These are phyloP conservation scores for Zalaria sp. DNA, from an alignment of 2,329 filamentous ascomycete species.

Conservation along the genomic window DNA sequence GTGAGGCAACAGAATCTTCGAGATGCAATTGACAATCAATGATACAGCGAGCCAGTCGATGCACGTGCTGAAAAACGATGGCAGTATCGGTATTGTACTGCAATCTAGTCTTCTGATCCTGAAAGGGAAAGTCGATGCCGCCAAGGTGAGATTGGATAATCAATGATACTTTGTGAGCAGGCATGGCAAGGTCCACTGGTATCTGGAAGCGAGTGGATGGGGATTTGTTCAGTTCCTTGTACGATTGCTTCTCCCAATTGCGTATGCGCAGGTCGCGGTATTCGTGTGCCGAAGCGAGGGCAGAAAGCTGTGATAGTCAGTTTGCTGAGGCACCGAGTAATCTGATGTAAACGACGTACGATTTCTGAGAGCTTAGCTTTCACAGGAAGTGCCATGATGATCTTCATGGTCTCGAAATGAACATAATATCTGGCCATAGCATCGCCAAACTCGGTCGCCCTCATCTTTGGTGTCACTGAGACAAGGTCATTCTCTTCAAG, in stretches of 20 bases:
- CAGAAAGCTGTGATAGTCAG: slow-evolving; percentile 39
- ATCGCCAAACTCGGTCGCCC: slow-evolving; percentile 57
- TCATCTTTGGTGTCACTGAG: slow-evolving; percentile 32
- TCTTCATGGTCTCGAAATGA: slow-evolving; percentile 65
- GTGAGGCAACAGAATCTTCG: slow-evolving; percentile 52
- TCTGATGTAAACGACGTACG: slow-evolving; percentile 32
- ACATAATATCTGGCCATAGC: slow-evolving; percentile 78
- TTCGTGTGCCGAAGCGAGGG: slow-evolving; percentile 53
- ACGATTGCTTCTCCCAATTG: slow-evolving; percentile 51
- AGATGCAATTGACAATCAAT: slow-evolving; percentile 54
- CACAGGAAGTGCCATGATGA: slow-evolving; percentile 47
- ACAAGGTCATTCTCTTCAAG: slow-evolving; percentile 49
- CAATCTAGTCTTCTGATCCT: slow-evolving; percentile 40
- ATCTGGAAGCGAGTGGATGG: slow-evolving; percentile 56
- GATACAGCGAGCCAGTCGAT: slow-evolving; percentile 59
- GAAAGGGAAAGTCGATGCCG: slow-evolving; percentile 45
- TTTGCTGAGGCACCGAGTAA: not conserved
- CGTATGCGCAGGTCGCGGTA: slow-evolving; percentile 62
- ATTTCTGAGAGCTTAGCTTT: slow-evolving; percentile 52
- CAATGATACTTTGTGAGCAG: slow-evolving; percentile 62
- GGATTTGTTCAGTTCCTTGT: slow-evolving; percentile 59
- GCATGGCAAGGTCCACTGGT: slow-evolving; percentile 49
- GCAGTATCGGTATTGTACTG: slow-evolving; percentile 47
- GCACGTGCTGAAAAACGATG: slow-evolving; percentile 53
- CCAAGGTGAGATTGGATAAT: slow-evolving; percentile 66